Evolutionary conservation across 805 yeast species (phyloP), one percentile per base, ranked within the genome.

Genomic region (Zygosaccharomyces siamensis): DNA sequence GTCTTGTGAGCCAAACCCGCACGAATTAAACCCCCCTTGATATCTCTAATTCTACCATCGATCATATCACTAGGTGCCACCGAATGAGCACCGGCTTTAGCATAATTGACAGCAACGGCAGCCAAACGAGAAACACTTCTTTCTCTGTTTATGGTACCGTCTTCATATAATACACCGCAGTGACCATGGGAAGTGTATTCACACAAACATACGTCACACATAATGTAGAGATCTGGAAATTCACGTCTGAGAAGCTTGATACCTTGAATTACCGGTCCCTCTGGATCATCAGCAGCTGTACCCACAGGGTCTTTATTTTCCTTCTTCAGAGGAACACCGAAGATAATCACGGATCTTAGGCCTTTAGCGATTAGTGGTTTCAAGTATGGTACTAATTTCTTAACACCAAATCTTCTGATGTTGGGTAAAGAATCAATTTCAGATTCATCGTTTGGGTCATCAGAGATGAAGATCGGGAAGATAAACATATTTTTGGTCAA

Each of bases 51-150:
- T 58, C 99, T 79, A 23, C 99, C 99, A 68, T 93, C 99, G 61
- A 90, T 83, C 98, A 93, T 93, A 66, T 93, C 99, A 12, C 95
- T 84, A 10, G 99, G 99, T 2, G 98, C 97, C 28, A 93, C 96
- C 49, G 89, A 85, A 64, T 93, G 78, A 2, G 97, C 97, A 47
- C 99, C 99, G 1, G 98, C 98, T 59, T 76, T 79, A 28, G 97
- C 98, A 64, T 93, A 93, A 66, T 88, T 89, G 7, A 86, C 95
- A 1, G 98, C 96, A 20, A 93, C 97, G 3, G 92, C 90, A 2
- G 96, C 97, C 41, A 93, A 77, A 66, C 99, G 78, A 56, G 81
- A 75, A 8, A 86, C 95, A 11, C 92, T 80, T 46, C 70, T 65
- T 47, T 81, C 86, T 47, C 96, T 77, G 64, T 86, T 84, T 60